phyloP scores from a whole-genome alignment of 352 stramenopile genomes.

The Albugo laibachii region DNA sequence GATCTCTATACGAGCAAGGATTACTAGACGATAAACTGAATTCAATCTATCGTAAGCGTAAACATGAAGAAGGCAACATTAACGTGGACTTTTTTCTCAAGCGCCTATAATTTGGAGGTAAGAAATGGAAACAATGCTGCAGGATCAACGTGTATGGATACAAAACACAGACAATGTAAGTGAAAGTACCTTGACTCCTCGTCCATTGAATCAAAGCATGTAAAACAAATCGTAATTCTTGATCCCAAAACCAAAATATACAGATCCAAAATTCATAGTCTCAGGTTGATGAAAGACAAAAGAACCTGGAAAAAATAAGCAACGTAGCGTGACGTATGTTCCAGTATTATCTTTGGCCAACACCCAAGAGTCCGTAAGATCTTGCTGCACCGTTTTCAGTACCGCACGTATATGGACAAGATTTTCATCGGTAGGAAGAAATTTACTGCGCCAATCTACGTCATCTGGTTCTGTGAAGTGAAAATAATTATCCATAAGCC shows the following conservation, averaged over 20 bases:
- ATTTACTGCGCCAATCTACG: constrained; percentile 31
- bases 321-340: constrained; percentile 32
- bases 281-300: constrained; percentile 45
- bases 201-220: constrained; percentile 5
- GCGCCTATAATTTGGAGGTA: background rate
- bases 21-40: constrained; percentile 46
- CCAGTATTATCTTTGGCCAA: constrained; percentile 46
- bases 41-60: constrained; percentile 48
- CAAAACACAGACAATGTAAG: too few relatives aligned
- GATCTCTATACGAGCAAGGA: constrained; percentile 22
- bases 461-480: constrained; percentile 47
- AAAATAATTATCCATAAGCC: constrained; percentile 56
- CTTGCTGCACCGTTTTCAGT: constrained; percentile 39
- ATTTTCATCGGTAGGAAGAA: constrained; percentile 20
- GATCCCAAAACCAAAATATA: constrained; percentile 61
- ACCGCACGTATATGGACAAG: constrained; percentile 48
- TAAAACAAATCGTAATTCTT: constrained; percentile 21
- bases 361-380: constrained; percentile 42
- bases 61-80: constrained; percentile 4
- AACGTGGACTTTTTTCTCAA: background rate
- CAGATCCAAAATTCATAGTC: constrained; percentile 25
- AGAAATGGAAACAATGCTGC: too few relatives aligned
- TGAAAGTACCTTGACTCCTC: background rate
- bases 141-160: too few relatives aligned
- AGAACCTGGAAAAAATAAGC: constrained; percentile 35